These are phyloP conservation scores for Yamadazyma diddensiae DNA, from an alignment of 1,139 yeast species.

Conservation along the genomic window DNA sequence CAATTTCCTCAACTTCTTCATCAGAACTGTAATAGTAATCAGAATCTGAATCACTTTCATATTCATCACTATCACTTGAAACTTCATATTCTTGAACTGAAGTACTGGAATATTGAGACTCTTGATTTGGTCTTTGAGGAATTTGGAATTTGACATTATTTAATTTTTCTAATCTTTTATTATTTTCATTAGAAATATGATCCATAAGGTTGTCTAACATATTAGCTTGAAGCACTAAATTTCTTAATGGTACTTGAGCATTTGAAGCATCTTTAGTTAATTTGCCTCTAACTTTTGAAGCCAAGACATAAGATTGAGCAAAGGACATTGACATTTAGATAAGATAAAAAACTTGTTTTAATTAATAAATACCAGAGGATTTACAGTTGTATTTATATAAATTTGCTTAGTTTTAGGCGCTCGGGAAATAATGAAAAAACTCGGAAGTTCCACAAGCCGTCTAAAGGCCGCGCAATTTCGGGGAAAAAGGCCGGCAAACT, in stretches of 20 bases:
- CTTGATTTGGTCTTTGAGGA: conserved; percentile 7
- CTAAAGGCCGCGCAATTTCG: too few species aligned
- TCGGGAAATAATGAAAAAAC: conserved; percentile 1
- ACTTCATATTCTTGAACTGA: conserved; percentile 38
- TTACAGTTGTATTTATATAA: conserved; percentile 8
- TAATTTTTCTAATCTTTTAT: conserved; percentile 21
- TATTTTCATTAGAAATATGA: conserved; percentile 33
- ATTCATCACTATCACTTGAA: conserved; percentile 20
- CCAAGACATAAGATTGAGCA: conserved; percentile 62
- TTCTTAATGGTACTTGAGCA: conserved; percentile 58
- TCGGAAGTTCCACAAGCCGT: conserved; percentile 3
- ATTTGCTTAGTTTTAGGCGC: conserved; percentile 3
- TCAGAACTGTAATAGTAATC: conserved; percentile 32
- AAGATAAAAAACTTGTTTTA: too few species aligned
- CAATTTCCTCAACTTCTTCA: conserved; percentile 20
- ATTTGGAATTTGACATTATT: conserved; percentile 15
- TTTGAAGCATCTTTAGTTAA: conserved; percentile 64
- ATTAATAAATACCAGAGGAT: conserved; percentile 1
- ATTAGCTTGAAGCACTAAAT: conserved; percentile 73
- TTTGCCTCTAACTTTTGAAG: conserved; percentile 66
- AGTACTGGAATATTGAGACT: too few species aligned
- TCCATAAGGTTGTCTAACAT: conserved; percentile 70
- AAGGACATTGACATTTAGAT: conserved; percentile 29
- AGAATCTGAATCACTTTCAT: conserved; percentile 13
- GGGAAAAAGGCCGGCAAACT: too few species aligned